These are phyloP conservation scores for Diatrype stigma DNA, from an alignment of 2,329 filamentous ascomycete genomes.

Conservation along the genomic window DNA sequence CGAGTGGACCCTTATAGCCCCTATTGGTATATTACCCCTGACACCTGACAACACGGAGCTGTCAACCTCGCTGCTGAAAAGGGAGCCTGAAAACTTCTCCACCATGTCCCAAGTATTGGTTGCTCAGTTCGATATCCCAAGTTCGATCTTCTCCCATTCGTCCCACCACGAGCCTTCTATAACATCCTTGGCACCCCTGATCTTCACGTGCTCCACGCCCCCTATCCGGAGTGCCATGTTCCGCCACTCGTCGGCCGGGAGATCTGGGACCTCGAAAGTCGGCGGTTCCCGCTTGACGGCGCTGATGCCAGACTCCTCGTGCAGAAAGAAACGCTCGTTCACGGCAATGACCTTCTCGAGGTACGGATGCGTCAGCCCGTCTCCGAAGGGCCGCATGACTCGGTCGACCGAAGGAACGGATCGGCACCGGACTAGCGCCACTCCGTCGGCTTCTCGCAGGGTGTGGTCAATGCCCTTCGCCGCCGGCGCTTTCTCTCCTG, in stretches of 20 bases:
- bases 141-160: conserved; percentile 12
- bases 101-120: no score
- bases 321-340: conserved; percentile 13
- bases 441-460: conserved; percentile 10
- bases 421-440: conserved; percentile 11
- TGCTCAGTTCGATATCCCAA: neutral
- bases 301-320: conserved; percentile 13
- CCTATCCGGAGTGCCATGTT: conserved; percentile 11
- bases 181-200: conserved; percentile 10
- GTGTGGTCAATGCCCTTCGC: conserved; percentile 1
- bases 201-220: conserved; percentile 9
- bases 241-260: conserved; percentile 13
- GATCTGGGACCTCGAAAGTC: conserved; percentile 10
- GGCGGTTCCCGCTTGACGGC: conserved; percentile 8
- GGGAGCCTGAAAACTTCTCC: no score
- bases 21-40: no score
- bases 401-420: conserved; percentile 2
- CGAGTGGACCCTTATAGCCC: no score
- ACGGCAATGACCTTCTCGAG: conserved; percentile 6
- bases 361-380: conserved; percentile 1
- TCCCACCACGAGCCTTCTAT: conserved; percentile 6
- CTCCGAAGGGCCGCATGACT: neutral
- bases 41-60: no score
- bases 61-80: no score
- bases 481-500: neutral